These are phyloP conservation scores for Sugiyamaella floridensis DNA, from an alignment of 805 yeast species.

Conservation along the genomic window DNA sequence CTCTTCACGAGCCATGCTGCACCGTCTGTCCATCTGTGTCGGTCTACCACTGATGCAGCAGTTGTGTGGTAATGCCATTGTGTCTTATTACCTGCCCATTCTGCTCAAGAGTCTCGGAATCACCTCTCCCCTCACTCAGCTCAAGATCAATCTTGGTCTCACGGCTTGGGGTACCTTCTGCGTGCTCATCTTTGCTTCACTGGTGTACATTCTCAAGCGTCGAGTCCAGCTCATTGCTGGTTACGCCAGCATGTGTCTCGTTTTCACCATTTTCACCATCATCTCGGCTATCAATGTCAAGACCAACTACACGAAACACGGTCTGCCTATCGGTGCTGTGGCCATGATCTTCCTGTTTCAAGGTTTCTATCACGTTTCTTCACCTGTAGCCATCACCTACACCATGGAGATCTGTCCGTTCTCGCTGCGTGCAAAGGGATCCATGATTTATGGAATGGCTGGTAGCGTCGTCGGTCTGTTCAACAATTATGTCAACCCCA, in stretches of 20 bases:
- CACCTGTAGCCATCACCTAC: conserved; percentile 10
- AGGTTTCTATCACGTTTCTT: conserved; percentile 9
- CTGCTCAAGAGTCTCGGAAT: conserved; percentile 52
- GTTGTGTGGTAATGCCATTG: conserved; percentile 14
- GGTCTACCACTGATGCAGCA: conserved; percentile 9
- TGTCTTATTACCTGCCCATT: conserved; percentile 39
- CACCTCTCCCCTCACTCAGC: conserved; percentile 23
- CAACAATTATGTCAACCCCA: conserved; percentile 32
- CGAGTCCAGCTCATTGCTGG: neutral
- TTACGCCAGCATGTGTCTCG: neutral
- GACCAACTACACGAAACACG: conserved; percentile 3
- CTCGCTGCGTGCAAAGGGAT: conserved; percentile 37
- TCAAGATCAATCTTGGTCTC: conserved; percentile 11
- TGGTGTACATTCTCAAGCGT: conserved; percentile 7
- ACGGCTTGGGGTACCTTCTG: conserved; percentile 4
- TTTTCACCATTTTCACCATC: conserved; percentile 32
- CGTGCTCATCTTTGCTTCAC: conserved; percentile 4
- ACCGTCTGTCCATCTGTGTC: conserved; percentile 5
- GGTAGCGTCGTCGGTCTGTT: conserved; percentile 13
- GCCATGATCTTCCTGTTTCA: conserved; percentile 14
- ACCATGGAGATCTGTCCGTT: conserved; percentile 21
- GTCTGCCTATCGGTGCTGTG: conserved; percentile 9
- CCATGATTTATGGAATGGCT: conserved; percentile 23
- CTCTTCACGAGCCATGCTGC: conserved; percentile 5
- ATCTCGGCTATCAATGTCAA: conserved; percentile 9